Evolutionary conservation across 2,329 filamentous ascomycete genomes (phyloP), one percentile per base, ranked within the genome.

Genomic region (Onygena corvina): DNA sequence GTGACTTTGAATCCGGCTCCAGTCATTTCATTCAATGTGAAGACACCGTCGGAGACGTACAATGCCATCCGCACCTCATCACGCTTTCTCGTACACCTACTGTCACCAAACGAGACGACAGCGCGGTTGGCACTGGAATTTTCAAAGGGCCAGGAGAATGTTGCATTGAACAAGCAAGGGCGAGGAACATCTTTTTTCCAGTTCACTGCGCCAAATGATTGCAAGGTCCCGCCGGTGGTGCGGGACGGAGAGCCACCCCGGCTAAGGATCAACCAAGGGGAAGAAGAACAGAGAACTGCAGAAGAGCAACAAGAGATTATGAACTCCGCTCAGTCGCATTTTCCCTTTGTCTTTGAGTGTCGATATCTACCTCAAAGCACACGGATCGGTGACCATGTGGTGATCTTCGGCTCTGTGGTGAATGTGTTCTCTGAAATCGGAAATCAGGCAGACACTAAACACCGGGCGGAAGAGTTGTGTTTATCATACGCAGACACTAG

Each of bases 11-110:
- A 67, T 25, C 78, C 79, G 1, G 54, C 60, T 1, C 76, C 78
- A 0, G 67, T 76, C n/a, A 67, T 81, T 21, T 77, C 76, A 1
- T 81, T 82, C 69, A 82, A 81, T 53, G 69, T 81, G 50, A 73
- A 72, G 47, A 56, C 70, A 1, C 75, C 76, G 1, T 80, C 77
- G 1, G 67, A 72, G 31, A 80, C 77, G 0, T 69, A 77, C 44
- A 67, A 71, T 48, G 75, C 75, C 4, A 74, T 81, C 6, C 56
- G 61, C 35, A 53, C 54, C 16, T 71, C 70, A 0, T 59, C 63
- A 3, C 58, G 64, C 0, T 75, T 81, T 53, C 66, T 69, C 4
- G 68, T 77, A 0, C 73, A 79, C 56, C 61, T 79, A n/a, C 66
- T 78, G 3, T 57, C 64, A 3, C 63, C 67, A 2, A 52, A 54